Evolutionary conservation across 2,329 filamentous ascomycete genomes (phyloP), one percentile per base, ranked within the genome.

Genomic region (Xylariomycetidae sp.): DNA sequence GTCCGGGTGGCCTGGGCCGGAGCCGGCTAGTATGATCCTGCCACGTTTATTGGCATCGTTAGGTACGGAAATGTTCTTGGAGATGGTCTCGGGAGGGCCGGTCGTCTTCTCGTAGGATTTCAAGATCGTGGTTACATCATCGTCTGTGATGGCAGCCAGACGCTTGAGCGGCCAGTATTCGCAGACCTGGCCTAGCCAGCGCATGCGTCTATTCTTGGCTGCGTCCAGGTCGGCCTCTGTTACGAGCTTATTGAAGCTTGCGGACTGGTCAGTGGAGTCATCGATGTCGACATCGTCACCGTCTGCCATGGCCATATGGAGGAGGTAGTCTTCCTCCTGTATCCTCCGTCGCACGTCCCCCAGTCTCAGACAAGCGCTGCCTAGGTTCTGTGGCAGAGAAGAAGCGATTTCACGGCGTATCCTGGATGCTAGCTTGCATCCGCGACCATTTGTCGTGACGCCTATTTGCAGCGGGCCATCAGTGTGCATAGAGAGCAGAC

Each of bases 121-220:
- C n/a, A 98, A 70, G 1, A 97, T 77, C 10, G 65, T 59, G 12
- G 86, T 78, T 6, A 96, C 80, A 47, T 97, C 89, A 7, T 74
- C 72, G 50, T 95, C 87, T 4, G 76, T 82, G 43, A 97, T 82
- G 25, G 74, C 71, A 6, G 88, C 88, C 2, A 98, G 74, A 13
- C 85, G 78, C 43, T 80, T 81, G 16, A 98, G 70, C 2, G 92
- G 89, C 92, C 92, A 98, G 63, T 98, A 98, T 66, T 98, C 92
- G 70, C 92, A 98, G 33, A 98, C 88, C 57, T 98, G 92, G 14
- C 85, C 79, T 2, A 98, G 70, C 92, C 92, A 98, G 37, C 92
- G 77, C 70, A 94, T 89, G 32, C 92, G 76, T 39, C 90, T 72
- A 15, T 77, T 88, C 55, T 88, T 88, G 12, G 80, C 77, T 3